Base-by-base conservation (phyloP, 2,329 filamentous ascomycete species). In the Sordariomycetes sp. region DNA sequence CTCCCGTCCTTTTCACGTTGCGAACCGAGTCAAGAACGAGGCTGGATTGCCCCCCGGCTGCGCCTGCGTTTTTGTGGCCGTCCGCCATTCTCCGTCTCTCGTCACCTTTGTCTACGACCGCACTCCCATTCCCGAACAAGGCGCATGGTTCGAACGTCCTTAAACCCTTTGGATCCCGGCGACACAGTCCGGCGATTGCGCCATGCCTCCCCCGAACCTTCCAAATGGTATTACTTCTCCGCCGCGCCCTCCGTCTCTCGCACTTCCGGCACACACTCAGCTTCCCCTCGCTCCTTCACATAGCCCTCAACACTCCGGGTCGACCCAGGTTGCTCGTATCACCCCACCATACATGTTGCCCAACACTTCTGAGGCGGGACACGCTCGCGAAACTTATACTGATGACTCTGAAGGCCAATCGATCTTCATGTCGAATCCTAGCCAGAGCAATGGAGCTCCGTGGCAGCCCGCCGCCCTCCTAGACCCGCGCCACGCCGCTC, bases 401-500 rank as follows among this genome's bases (percentile, higher is more conserved):
- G 46, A 24, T 12, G 11, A 24, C 20, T 50, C 46, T 24, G 7
- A 52, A 57, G 55, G 55, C 32, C 55, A 48, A 34, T 52, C 55
- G 55, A 57, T 57, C 55, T 53, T 57, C 34, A 48, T 40, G 14
- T 35, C 55, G 20, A 16, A 50, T 20, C 16, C 32, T 14, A 8
- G 6, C 32, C 46, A 57, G 28, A 32, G 32, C 46, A 57, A 57
- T 37, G 55, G 55, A 20, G 14, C 55, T 25, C 3, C 69, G 56
- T 79, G 77, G 72, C 74, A 75, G 60, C 70, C 74, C n/a, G 68
- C 69, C 53, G 67, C 68, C 16, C 62, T 76, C 55, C 67, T 76
- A 55, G 72, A 76, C 62, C 74, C 74, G 24, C 65, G 66, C 57
- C 68, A 68, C 79, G 80, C 61, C 79, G 76, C 16, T 85, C 69